A percentile compares a stretch with the other conserved stretches of the same genome.
Evolutionary conservation across 169 alveolate species (phyloP).

Genomic region (Perkinsus marinus): DNA sequence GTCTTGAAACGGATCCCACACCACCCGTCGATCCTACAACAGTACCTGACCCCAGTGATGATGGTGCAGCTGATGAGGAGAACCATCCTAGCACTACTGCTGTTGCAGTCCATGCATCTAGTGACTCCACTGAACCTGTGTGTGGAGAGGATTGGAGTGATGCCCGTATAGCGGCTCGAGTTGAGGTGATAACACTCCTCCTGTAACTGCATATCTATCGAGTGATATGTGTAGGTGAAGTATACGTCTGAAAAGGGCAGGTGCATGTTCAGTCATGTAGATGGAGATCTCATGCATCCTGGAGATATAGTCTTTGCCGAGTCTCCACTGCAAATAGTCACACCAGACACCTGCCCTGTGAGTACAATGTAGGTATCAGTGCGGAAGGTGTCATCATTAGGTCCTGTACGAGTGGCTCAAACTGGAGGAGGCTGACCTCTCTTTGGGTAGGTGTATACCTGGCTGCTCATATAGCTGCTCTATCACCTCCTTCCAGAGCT

Average conservation of each 20-base stretch:
- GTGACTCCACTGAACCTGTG: not conserved
- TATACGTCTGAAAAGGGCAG: constrained; percentile 18
- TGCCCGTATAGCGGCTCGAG: not conserved
- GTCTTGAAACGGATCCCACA: not conserved
- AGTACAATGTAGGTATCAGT: not conserved
- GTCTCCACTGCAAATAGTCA: constrained; percentile 24
- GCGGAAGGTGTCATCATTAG: not conserved
- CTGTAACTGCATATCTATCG: not conserved
- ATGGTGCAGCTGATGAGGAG: not conserved
- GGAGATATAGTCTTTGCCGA: constrained; percentile 31
- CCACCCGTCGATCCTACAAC: not conserved
- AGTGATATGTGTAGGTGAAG: constrained; percentile 8
- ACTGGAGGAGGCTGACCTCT: not conserved
- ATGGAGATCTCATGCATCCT: constrained; percentile 11
- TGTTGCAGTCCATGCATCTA: not conserved
- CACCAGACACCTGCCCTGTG: constrained; percentile 27
- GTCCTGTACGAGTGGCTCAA: not conserved
- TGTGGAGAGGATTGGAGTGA: not conserved
- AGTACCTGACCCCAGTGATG: not conserved
- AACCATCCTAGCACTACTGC: not conserved
- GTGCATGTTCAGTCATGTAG: constrained; percentile 10
- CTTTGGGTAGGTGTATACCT: not conserved
- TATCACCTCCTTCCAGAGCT: constrained; percentile 5
- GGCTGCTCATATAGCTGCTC: not conserved
- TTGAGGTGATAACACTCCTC: not conserved